A percentile compares a stretch with the other conserved stretches of the same genome.
Evolutionary conservation across 2,329 filamentous ascomycete genomes (phyloP).

Genomic region (Cladorrhinum sp.): DNA sequence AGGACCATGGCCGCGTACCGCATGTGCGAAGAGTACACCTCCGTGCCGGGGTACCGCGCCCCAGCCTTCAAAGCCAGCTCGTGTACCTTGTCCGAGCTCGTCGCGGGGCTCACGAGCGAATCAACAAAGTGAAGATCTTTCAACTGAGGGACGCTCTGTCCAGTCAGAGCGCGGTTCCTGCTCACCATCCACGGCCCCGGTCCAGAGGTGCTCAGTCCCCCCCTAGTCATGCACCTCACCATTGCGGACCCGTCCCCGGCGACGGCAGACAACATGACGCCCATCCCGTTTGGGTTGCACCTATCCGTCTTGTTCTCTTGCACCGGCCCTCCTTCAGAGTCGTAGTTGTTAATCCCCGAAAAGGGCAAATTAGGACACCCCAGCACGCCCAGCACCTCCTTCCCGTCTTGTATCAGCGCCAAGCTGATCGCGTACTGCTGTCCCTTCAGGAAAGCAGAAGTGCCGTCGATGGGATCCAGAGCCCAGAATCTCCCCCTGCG

Average conservation of each 20-base stretch:
- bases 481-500: constrained; percentile 81
- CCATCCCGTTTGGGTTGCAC: constrained; percentile 11
- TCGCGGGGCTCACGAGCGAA: constrained; percentile 23
- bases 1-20: constrained; percentile 25
- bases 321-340: background rate
- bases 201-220: constrained; percentile 1
- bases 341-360: no score
- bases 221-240: constrained; percentile 14
- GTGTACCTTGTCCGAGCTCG: constrained; percentile 18
- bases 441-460: constrained; percentile 92
- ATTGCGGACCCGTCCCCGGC: constrained; percentile 19
- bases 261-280: constrained; percentile 23
- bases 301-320: constrained; percentile 13
- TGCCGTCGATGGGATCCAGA: constrained; percentile 95
- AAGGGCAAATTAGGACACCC: constrained; percentile 90
- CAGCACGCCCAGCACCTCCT: constrained; percentile 90
- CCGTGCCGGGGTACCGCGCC: constrained; percentile 16
- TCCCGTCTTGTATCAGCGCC: constrained; percentile 84
- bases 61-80: constrained; percentile 14
- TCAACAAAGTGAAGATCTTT: constrained; percentile 25
- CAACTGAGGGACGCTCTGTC: no score
- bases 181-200: constrained; percentile 6
- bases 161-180: constrained; percentile 4
- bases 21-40: constrained; percentile 28
- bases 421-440: constrained; percentile 97